Evolutionary conservation across 1,139 yeast species (phyloP), one percentile per base, ranked within the genome.

Genomic region (Yamadazyma dushanensis): DNA sequence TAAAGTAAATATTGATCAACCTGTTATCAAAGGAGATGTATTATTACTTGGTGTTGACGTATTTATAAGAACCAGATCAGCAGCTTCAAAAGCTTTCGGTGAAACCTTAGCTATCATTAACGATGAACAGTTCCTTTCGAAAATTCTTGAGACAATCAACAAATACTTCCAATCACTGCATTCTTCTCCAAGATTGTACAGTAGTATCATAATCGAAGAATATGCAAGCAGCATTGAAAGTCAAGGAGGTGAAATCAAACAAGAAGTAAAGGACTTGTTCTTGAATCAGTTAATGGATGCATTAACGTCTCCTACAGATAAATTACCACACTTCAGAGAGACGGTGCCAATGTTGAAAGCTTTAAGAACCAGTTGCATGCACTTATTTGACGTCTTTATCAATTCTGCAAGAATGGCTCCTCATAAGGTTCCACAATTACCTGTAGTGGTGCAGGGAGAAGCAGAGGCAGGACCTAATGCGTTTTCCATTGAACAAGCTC

Each of bases 401-500:
- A 89, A 83, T 32, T 74, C 73, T 20, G 96, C 94, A 5, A 83
- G 83, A 57, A 60, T 89, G 13, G 70, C 94, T 2, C 77, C 81
- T n/a, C 72, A 78, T 26, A 87, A 85, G 56, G 61, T 89, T 10
- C 97, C 97, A 0, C 85, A 80, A 40, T 61, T 94, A 22, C 95
- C 98, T 0, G 81, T 88, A 5, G 81, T 90, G 13, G 96, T 90
- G 4, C 94, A 88, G 57, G 98, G 98, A 23, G 98, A 92, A 55
- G 71, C 81, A 1, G 96, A 87, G 44, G 96, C 97, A 4, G 97
- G 97, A 1, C 90, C 96, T 1, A 90, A 83, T 48, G 97, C 97
- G 0, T 94, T 94, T 60, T 78, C 88, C 8, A 59, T 92, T 32
- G 84, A 76, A 28, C 78, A 78, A 47, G 97, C 97, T 1, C 84